Conservation (phyloP, 2,329 filamentous ascomycete genomes). For the Colletotrichum magnum region DNA sequence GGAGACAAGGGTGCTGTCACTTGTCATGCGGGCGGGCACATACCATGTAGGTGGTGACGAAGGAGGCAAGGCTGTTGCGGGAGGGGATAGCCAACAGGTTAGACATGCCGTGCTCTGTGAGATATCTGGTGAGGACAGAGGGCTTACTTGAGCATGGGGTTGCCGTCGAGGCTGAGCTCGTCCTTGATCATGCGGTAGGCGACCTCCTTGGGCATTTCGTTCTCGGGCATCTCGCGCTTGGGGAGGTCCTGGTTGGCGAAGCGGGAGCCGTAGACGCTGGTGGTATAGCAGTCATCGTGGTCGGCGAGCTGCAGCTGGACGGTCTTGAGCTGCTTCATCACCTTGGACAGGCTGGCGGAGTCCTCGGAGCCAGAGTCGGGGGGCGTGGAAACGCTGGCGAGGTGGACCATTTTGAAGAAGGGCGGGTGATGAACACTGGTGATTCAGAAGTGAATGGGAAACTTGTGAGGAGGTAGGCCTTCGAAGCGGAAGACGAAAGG, state of each 20-base stretch:
- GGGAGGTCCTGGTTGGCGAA: conserved; percentile 88
- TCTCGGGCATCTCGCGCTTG: conserved; percentile 87
- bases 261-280: conserved; percentile 88
- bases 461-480: background rate
- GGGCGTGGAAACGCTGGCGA: conserved; percentile 33
- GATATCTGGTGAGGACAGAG: background rate
- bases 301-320: conserved; percentile 59
- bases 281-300: conserved; percentile 74
- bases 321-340: conserved; percentile 33
- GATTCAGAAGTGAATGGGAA: background rate
- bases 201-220: conserved; percentile 90
- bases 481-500: background rate
- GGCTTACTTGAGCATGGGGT: conserved; percentile 84
- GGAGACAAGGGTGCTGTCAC: conserved; percentile 13
- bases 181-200: conserved; percentile 99
- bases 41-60: conserved; percentile 97
- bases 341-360: conserved; percentile 24
- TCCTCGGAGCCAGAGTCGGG: conserved; percentile 34
- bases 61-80: conserved; percentile 80
- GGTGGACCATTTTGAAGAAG: conserved; percentile 36
- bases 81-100: background rate
- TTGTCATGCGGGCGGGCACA: conserved; percentile 41
- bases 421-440: background rate
- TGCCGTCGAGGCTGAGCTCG: conserved; percentile 91
- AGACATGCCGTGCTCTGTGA: background rate